Evolutionary conservation across 306 rosid species (phyloP).

Genomic region (Cyamopsis tetragonoloba): DNA sequence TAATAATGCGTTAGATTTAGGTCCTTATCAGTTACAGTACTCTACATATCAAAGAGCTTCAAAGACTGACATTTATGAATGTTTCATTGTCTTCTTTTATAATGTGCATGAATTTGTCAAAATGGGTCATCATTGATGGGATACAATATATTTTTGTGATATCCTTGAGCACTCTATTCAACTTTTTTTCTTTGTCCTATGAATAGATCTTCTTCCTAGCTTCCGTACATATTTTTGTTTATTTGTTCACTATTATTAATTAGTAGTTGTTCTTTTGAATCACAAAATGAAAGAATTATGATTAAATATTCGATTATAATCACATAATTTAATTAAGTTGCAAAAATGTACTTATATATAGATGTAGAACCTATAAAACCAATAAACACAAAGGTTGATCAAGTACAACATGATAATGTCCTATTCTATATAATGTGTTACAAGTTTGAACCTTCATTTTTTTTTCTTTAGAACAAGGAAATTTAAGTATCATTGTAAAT

Average conservation of each 20-base stretch:
- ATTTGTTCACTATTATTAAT: not conserved
- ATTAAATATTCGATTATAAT: not conserved
- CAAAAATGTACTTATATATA: not conserved
- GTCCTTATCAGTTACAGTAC: slow-evolving; percentile 22
- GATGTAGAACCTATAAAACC: not conserved
- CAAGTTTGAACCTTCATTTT: too few species aligned
- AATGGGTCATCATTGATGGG: not conserved
- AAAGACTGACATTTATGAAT: not conserved
- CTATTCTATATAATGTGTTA: too few species aligned
- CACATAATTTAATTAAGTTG: not conserved
- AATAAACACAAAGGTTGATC: too few species aligned
- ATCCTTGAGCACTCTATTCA: not conserved
- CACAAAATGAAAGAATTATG: too few species aligned
- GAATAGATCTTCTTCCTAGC: not conserved
- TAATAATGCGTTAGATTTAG: slow-evolving; percentile 19
- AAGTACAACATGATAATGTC: too few species aligned
- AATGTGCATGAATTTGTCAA: not conserved
- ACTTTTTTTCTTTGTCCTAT: slow-evolving; percentile 17
- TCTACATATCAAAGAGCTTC: not conserved
- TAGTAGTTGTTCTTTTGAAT: too few species aligned
- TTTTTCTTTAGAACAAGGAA: too few species aligned
- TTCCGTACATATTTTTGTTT: not conserved
- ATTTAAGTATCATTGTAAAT: too few species aligned
- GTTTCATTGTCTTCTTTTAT: not conserved
- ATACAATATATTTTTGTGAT: not conserved